phyloP scores from a whole-genome alignment of 2,329 filamentous ascomycete genomes.

The Venturia carpophila region DNA sequence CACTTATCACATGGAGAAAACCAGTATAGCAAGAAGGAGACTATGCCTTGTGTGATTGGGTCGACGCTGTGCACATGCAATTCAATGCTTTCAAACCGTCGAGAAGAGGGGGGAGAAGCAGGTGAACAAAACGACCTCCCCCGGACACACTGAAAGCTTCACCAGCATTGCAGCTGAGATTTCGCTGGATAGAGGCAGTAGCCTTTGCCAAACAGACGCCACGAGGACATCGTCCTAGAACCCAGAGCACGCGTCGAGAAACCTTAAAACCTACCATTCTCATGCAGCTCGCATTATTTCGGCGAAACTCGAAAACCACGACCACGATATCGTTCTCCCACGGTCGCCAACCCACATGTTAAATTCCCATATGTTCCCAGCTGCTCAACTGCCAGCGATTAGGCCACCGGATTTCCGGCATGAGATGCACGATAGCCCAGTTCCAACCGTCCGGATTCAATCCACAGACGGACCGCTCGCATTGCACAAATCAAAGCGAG shows the following conservation, averaged over 20 bases:
- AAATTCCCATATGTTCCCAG: background rate
- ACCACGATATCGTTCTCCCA: background rate
- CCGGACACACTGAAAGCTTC: background rate
- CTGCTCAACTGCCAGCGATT: background rate
- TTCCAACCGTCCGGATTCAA: background rate
- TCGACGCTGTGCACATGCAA: background rate
- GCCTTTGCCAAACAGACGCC: background rate
- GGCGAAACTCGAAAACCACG: background rate
- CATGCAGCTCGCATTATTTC: background rate
- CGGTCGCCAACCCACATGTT: background rate
- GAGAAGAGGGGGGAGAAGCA: background rate
- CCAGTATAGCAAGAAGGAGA: background rate
- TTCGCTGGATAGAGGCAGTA: background rate
- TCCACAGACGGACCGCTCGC: background rate
- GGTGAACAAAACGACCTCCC: background rate
- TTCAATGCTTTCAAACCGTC: background rate
- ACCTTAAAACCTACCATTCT: too few relatives aligned
- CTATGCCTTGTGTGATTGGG: background rate
- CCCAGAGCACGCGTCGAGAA: too few relatives aligned
- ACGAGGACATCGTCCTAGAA: too few relatives aligned
- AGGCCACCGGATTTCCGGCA: background rate
- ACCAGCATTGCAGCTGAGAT: background rate
- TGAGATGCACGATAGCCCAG: background rate
- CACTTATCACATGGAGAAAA: slow-evolving; percentile 7
- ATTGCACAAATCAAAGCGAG: background rate